These are phyloP conservation scores for Aspergillus fijiensis DNA, from an alignment of 2,329 filamentous ascomycete genomes.

Conservation along the genomic window DNA sequence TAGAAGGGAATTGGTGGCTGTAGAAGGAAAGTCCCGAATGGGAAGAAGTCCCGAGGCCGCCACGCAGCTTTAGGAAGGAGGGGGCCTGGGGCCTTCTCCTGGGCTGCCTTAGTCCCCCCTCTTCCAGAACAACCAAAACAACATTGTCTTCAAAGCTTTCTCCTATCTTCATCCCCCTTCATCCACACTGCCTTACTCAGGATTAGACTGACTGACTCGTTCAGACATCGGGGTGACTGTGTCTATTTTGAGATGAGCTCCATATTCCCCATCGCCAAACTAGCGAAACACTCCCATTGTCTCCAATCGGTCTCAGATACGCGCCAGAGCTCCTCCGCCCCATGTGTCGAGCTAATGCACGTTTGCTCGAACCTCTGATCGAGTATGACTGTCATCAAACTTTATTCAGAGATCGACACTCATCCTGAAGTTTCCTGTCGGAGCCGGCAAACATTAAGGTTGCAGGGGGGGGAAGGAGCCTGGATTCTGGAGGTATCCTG, in stretches of 20 bases:
- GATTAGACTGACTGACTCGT: too few relatives aligned
- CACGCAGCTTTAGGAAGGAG: neutral
- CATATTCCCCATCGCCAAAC: neutral
- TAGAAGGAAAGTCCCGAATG: neutral
- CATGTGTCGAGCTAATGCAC: neutral
- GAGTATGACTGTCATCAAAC: slow-evolving; percentile 1
- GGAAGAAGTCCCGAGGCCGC: neutral
- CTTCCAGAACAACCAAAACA: neutral
- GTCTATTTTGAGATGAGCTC: neutral
- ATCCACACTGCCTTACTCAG: too few relatives aligned
- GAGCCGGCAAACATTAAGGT: neutral
- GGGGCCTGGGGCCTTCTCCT: neutral
- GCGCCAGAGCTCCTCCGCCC: neutral
- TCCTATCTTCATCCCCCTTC: neutral
- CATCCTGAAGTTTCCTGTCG: neutral
- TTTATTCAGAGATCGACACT: neutral
- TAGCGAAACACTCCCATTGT: neutral
- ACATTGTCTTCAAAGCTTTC: neutral
- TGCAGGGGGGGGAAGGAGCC: neutral
- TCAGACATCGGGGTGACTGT: neutral
- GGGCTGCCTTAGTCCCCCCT: neutral
- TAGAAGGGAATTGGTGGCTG: neutral
- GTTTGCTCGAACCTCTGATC: neutral
- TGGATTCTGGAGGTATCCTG: too few relatives aligned
- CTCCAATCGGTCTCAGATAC: neutral